Conservation (phyloP, 495 filamentous ascomycete genomes). For the Hypoxylon intermedium region DNA sequence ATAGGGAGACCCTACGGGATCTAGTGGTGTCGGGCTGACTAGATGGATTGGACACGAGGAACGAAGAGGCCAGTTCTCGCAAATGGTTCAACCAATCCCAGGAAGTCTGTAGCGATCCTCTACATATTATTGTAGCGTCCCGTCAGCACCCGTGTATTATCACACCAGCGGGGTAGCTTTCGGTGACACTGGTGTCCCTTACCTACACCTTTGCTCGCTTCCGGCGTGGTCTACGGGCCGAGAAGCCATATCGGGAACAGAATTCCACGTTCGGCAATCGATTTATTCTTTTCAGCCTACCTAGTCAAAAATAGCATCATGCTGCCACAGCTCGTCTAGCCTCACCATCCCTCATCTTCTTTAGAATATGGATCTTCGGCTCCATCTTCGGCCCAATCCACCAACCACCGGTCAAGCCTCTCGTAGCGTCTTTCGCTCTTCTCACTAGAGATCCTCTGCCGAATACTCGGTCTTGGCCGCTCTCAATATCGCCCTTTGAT, state of each 20-base stretch:
- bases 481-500: constrained; percentile 32
- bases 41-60: constrained; percentile 19
- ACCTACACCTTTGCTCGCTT: constrained; percentile 2
- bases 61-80: not conserved
- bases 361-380: constrained; percentile 65
- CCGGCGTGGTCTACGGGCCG: constrained; percentile 22
- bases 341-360: constrained; percentile 49
- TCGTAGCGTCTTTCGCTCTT: constrained; percentile 41
- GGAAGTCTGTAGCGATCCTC: not conserved
- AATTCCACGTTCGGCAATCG: constrained; percentile 18
- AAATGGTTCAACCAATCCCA: constrained; percentile 26
- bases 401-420: constrained; percentile 61
- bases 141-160: constrained; percentile 27
- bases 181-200: constrained; percentile 11
- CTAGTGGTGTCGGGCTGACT: constrained; percentile 23
- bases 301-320: constrained; percentile 27
- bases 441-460: constrained; percentile 45
- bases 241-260: constrained; percentile 34
- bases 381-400: constrained; percentile 69
- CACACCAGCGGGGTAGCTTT: constrained; percentile 14
- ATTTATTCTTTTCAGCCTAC: constrained; percentile 28
- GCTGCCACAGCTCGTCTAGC: constrained; percentile 37
- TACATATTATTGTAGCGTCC: constrained; percentile 33
- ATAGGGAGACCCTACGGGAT: constrained; percentile 27
- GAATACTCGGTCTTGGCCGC: constrained; percentile 43